Percentiles rank a stretch among this genome's conserved stretches.
Evolutionary conservation across 306 rosid genomes (phyloP).

Genomic region (Hippophae tibetana): DNA sequence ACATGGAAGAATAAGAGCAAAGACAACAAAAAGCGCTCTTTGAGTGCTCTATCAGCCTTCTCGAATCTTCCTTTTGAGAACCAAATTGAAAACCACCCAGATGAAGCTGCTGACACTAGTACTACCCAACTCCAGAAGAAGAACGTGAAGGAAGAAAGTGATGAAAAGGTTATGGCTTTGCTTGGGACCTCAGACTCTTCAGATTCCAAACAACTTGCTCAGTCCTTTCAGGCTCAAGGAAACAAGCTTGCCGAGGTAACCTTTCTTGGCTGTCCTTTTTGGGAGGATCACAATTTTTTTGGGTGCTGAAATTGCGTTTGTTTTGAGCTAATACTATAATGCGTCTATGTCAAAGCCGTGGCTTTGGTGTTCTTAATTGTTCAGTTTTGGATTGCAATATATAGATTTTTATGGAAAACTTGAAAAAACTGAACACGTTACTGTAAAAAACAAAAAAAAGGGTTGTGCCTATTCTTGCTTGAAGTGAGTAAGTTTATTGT

Average conservation of each 20-base stretch:
- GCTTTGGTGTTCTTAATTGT: too few relatives aligned
- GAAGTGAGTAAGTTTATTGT: too few relatives aligned
- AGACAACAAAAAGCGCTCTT: conserved; percentile 30
- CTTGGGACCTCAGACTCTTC: conserved; percentile 10
- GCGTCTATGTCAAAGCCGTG: too few relatives aligned
- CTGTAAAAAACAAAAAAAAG: too few relatives aligned
- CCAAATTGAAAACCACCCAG: conserved; percentile 1
- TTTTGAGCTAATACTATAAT: too few relatives aligned
- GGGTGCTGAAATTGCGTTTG: too few relatives aligned
- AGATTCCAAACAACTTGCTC: conserved; percentile 16
- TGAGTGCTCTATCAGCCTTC: conserved; percentile 14
- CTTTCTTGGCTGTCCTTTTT: not conserved
- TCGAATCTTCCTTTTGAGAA: conserved; percentile 31
- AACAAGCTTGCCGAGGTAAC: conserved; percentile 39
- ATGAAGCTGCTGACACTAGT: not conserved
- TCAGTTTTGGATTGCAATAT: too few relatives aligned
- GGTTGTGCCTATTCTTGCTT: too few relatives aligned
- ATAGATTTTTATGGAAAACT: too few relatives aligned
- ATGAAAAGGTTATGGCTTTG: not conserved
- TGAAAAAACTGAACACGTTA: too few relatives aligned
- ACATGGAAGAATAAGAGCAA: conserved; percentile 37
- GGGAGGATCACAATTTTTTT: too few relatives aligned
- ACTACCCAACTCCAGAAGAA: not conserved
- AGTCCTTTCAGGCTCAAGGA: conserved; percentile 28
- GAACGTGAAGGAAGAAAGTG: not conserved